Evolutionary conservation across 2,329 filamentous ascomycete genomes (phyloP).

Genomic region (Nothophoma quercina): DNA sequence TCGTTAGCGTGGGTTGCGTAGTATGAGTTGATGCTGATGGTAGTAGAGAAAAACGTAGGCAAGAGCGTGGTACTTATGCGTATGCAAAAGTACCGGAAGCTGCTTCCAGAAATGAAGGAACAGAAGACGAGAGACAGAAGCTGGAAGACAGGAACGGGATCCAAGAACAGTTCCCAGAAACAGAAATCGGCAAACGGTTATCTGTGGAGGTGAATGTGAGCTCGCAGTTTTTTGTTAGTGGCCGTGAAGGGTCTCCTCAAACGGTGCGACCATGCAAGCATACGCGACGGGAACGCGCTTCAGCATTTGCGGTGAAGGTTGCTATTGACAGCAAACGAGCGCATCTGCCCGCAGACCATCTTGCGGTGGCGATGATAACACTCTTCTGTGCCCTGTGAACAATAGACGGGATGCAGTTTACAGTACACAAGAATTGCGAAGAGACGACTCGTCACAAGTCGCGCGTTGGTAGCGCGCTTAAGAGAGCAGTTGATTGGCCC

Average conservation of each 20-base stretch:
- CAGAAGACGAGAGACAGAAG: background rate
- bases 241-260: constrained; percentile 14
- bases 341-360: constrained; percentile 12
- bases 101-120: constrained; percentile 13
- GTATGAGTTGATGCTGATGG: constrained; percentile 6
- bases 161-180: background rate
- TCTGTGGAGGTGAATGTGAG: constrained; percentile 13
- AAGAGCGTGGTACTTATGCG: constrained; percentile 8
- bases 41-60: constrained; percentile 14
- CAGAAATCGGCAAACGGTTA: constrained; percentile 3
- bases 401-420: constrained; percentile 12
- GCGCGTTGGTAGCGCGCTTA: constrained; percentile 8
- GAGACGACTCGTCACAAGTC: constrained; percentile 12
- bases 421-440: constrained; percentile 5
- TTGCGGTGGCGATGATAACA: constrained; percentile 11
- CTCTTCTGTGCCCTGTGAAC: constrained; percentile 10
- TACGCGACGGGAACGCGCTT: constrained; percentile 11
- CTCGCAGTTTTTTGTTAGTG: constrained; percentile 15
- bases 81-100: background rate
- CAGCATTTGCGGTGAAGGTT: constrained; percentile 20
- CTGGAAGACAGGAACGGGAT: background rate
- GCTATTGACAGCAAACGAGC: constrained; percentile 18
- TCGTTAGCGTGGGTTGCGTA: background rate
- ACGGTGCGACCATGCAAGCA: constrained; percentile 15
- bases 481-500: constrained; percentile 11